Conservation (phyloP, 139 green algal genomes). For the Ostreobium quekettii region DNA sequence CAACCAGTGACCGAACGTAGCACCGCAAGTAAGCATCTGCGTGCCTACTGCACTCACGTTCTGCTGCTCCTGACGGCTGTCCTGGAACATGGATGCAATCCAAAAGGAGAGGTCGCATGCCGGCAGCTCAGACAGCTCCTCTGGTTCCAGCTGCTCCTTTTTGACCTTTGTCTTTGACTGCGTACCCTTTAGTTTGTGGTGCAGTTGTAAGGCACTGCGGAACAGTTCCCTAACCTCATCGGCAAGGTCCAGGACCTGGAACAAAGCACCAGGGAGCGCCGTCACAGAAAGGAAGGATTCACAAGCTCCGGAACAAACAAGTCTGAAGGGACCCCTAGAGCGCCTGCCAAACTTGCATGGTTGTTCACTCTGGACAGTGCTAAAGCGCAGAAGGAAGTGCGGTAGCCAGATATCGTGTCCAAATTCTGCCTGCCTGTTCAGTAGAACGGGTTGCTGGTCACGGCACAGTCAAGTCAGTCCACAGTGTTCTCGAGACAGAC, state of each 20-base stretch:
- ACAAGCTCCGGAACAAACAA: no score
- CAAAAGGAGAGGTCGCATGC: slow-evolving; percentile 5
- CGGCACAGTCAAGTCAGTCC: no score
- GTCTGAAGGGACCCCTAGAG: no score
- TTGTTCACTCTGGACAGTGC: no score
- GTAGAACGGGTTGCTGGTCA: no score
- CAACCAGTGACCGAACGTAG: neutral
- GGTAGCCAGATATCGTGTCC: no score
- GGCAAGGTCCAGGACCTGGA: neutral
- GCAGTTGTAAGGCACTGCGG: slow-evolving; percentile 3
- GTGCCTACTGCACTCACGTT: neutral
- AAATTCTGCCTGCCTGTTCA: no score
- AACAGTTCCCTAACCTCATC: slow-evolving; percentile 6
- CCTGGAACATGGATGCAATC: slow-evolving; percentile 8
- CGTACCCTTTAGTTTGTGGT: neutral
- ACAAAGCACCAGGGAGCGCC: no score
- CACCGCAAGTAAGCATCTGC: neutral
- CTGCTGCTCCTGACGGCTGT: slow-evolving; percentile 7
- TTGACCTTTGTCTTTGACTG: neutral
- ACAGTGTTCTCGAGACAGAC: no score
- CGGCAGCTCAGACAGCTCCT: slow-evolving; percentile 4
- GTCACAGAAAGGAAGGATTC: no score
- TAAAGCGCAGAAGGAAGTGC: no score
- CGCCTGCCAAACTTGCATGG: no score
- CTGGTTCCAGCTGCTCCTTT: slow-evolving; percentile 3